Percentiles rank a stretch among this genome's conserved stretches.
Evolutionary conservation across 2,329 filamentous ascomycete genomes (phyloP).

Genomic region (Pleoardoris graminearum): DNA sequence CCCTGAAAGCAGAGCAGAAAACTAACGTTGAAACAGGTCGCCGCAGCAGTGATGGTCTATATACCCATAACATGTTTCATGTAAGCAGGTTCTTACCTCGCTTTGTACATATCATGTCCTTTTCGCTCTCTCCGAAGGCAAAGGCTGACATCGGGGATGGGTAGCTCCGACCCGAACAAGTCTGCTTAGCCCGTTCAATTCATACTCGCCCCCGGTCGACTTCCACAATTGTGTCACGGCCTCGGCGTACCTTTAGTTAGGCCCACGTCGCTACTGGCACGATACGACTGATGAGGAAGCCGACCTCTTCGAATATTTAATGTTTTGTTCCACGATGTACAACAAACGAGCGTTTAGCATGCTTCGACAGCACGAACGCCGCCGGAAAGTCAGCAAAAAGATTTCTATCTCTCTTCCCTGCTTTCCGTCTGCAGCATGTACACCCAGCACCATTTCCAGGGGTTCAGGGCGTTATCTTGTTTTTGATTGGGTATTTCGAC

Average conservation of each 20-base stretch:
- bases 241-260: conserved; percentile 44
- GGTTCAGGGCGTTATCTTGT: conserved; percentile 6
- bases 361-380: conserved; percentile 11
- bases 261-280: conserved; percentile 35
- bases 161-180: conserved; percentile 26
- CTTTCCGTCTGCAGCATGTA: conserved; percentile 12
- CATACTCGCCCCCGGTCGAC: conserved; percentile 8
- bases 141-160: conserved; percentile 39
- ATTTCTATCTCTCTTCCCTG: background rate
- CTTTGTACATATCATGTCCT: conserved; percentile 39
- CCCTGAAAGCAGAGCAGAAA: background rate
- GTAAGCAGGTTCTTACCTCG: conserved; percentile 42
- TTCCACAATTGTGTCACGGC: conserved; percentile 15
- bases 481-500: conserved; percentile 5
- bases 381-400: conserved; percentile 10
- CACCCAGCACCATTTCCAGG: conserved; percentile 4
- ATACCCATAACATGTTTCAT: conserved; percentile 15
- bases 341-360: conserved; percentile 17
- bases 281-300: conserved; percentile 7
- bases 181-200: conserved; percentile 9
- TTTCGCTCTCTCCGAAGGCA: conserved; percentile 24
- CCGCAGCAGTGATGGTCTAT: conserved; percentile 39
- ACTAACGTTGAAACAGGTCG: conserved; percentile 36
- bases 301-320: conserved; percentile 12
- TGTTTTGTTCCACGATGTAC: conserved; percentile 20